Evolutionary conservation across 441 rosid genomes (phyloP).

Genomic region (Jatropha podagrica): DNA sequence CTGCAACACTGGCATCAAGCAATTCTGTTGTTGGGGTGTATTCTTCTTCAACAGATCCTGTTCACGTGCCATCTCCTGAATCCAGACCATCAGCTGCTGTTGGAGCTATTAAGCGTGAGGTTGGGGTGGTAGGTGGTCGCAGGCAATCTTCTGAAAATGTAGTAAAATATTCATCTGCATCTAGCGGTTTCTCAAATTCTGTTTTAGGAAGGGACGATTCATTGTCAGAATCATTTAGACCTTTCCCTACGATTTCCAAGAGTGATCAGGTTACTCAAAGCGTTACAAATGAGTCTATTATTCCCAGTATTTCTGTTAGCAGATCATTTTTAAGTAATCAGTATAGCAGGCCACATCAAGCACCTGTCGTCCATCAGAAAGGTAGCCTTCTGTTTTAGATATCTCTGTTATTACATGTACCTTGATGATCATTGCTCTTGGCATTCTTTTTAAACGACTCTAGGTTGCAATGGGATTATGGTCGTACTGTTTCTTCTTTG

Average conservation of each 20-base stretch:
- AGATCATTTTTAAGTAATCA: constrained; percentile 52
- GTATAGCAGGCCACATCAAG: constrained; percentile 66
- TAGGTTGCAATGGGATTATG: neutral
- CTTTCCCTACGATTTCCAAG: constrained; percentile 52
- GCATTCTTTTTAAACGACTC: neutral
- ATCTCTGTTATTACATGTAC: neutral
- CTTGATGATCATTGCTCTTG: neutral
- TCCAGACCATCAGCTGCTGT: constrained; percentile 69
- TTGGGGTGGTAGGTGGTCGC: constrained; percentile 78
- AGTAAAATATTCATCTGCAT: constrained; percentile 41
- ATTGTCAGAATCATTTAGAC: constrained; percentile 53
- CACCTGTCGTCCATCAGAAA: constrained; percentile 62
- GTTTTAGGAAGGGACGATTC: constrained; percentile 49
- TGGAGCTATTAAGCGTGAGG: constrained; percentile 93
- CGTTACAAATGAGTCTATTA: constrained; percentile 43
- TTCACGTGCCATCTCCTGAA: constrained; percentile 96
- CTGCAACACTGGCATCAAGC: constrained; percentile 46
- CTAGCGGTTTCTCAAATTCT: constrained; percentile 50
- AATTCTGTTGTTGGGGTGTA: constrained; percentile 77
- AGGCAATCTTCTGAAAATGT: constrained; percentile 56
- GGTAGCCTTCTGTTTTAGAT: constrained; percentile 35
- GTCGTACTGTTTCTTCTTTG: neutral
- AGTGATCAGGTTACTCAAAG: constrained; percentile 47
- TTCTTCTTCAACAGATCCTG: constrained; percentile 89
- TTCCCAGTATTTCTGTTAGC: constrained; percentile 46